These are phyloP conservation scores for Epichloe sibirici DNA, from an alignment of 2,329 filamentous ascomycete genomes.

Conservation along the genomic window DNA sequence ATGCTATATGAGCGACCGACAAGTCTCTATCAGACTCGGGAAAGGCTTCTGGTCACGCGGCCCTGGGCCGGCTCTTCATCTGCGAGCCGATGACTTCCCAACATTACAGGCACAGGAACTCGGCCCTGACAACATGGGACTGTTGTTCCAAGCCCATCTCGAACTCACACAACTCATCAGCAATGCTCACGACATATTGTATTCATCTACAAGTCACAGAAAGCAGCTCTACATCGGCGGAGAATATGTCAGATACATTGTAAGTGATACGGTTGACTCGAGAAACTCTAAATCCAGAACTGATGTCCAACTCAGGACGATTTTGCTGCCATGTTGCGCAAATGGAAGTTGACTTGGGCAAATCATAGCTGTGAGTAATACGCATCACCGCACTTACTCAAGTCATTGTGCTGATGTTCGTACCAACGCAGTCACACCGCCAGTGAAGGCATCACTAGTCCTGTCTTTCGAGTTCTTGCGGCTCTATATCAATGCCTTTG, in stretches of 20 bases:
- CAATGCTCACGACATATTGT: constrained; percentile 62
- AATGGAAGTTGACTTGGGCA: constrained; percentile 61
- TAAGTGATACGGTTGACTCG: constrained; percentile 8
- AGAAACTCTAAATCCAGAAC: not conserved
- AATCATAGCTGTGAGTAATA: constrained; percentile 43
- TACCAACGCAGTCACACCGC: constrained; percentile 37
- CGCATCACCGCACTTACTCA: not conserved
- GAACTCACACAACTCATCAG: constrained; percentile 62
- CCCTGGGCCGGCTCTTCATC: constrained; percentile 52
- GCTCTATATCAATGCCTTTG: constrained; percentile 64
- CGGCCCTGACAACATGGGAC: constrained; percentile 53
- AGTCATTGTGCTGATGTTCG: not conserved
- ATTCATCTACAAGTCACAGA: constrained; percentile 57
- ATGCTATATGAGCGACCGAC: constrained; percentile 54
- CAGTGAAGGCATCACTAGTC: constrained; percentile 54
- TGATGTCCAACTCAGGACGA: constrained; percentile 35
- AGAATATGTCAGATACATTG: constrained; percentile 61
- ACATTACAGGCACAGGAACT: constrained; percentile 46
- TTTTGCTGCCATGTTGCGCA: constrained; percentile 54
- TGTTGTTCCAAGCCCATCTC: constrained; percentile 58
- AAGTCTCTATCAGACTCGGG: constrained; percentile 59
- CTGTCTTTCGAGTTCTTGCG: constrained; percentile 63
- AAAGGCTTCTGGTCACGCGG: constrained; percentile 65
- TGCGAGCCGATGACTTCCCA: constrained; percentile 55
- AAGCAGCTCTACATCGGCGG: constrained; percentile 59